A percentile compares a stretch with the other conserved stretches of the same genome.
Conservation (phyloP, 2,329 filamentous ascomycete genomes). For the Epichloe scottii region DNA sequence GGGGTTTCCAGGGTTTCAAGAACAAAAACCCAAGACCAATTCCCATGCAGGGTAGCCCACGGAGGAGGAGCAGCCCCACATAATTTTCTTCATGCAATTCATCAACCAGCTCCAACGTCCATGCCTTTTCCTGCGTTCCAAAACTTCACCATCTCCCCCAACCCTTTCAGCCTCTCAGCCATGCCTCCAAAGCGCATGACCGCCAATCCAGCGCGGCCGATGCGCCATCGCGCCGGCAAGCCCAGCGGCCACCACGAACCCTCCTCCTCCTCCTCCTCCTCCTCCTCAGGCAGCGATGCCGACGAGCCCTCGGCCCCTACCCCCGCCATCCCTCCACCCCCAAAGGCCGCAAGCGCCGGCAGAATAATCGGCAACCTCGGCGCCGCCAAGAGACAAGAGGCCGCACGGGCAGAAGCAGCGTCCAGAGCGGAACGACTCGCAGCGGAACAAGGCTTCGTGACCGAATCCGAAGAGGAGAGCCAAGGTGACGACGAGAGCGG, state of each 20-base stretch:
- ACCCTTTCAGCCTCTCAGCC: background rate
- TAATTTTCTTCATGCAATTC: background rate
- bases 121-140: background rate
- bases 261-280: conserved; percentile 42
- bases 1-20: too few relatives aligned
- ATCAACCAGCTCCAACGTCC: background rate
- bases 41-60: background rate
- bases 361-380: conserved; percentile 42
- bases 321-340: conserved; percentile 36
- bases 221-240: conserved; percentile 80
- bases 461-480: conserved; percentile 34
- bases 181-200: conserved; percentile 77
- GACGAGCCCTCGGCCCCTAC: conserved; percentile 15
- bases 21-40: too few relatives aligned
- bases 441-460: conserved; percentile 51
- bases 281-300: conserved; percentile 31
- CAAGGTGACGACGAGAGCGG: conserved; percentile 15
- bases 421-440: conserved; percentile 38
- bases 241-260: conserved; percentile 42
- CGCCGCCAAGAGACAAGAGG: conserved; percentile 29
- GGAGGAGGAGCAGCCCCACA: background rate
- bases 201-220: conserved; percentile 70
- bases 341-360: conserved; percentile 43
- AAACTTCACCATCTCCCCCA: background rate
- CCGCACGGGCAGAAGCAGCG: conserved; percentile 36